These are phyloP conservation scores for Balansia obtecta DNA, from an alignment of 2,329 filamentous ascomycete species.

Conservation along the genomic window DNA sequence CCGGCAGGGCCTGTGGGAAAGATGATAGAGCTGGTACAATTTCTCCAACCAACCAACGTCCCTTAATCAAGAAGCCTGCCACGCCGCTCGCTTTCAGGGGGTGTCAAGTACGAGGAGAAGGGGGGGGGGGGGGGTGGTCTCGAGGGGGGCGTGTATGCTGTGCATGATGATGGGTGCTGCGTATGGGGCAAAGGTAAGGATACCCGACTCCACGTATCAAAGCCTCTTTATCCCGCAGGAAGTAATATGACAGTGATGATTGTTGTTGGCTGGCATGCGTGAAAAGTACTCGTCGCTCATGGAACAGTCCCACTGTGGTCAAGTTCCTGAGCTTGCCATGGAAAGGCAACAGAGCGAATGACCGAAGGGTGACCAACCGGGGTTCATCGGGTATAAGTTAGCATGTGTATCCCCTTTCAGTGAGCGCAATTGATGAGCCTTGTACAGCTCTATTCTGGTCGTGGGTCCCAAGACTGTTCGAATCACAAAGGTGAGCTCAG, in stretches of 20 bases:
- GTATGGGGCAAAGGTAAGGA: constrained; percentile 26
- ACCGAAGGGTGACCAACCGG: constrained; percentile 13
- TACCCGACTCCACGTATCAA: constrained; percentile 27
- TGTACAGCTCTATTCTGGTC: constrained; percentile 4
- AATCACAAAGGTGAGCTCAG: not conserved
- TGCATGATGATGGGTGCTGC: constrained; percentile 14
- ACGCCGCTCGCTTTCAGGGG: constrained; percentile 7
- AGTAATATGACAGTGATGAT: constrained; percentile 16
- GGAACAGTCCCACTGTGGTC: constrained; percentile 19
- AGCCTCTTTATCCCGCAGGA: constrained; percentile 24
- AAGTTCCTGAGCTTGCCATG: constrained; percentile 7
- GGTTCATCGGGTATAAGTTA: constrained; percentile 27
- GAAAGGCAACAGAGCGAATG: constrained; percentile 11
- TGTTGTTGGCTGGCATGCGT: constrained; percentile 16
- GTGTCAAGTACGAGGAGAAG: constrained; percentile 6
- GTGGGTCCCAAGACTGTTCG: not conserved
- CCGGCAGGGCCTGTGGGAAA: constrained; percentile 5
- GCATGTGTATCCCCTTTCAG: constrained; percentile 18
- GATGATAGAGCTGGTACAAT: constrained; percentile 1
- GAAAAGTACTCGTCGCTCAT: constrained; percentile 16
- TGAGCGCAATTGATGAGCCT: constrained; percentile 8
- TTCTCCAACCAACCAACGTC: constrained; percentile 8
- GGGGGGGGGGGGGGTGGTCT: constrained; percentile 14
- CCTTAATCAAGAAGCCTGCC: constrained; percentile 15
- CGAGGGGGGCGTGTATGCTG: constrained; percentile 16